Percentiles rank a stretch among this genome's conserved stretches.
Conservation (phyloP, 768 basidiomycete species). For the Boletus speciosus region DNA sequence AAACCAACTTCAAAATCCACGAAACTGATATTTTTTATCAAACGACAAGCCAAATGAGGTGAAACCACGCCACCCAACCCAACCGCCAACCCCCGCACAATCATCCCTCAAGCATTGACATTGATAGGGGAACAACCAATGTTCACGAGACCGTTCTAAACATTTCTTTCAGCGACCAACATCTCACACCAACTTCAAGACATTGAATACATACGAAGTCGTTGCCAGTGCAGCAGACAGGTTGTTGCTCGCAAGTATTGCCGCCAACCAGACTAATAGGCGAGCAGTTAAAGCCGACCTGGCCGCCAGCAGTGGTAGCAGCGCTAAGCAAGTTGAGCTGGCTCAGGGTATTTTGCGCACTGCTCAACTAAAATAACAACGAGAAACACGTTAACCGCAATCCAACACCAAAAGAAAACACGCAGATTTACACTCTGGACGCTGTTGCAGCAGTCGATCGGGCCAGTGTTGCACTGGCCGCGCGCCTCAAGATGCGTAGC, state of each 20-base stretch:
- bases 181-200: background rate
- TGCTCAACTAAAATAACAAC: background rate
- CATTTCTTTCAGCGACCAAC: background rate
- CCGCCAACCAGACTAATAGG: background rate
- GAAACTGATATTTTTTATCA: background rate
- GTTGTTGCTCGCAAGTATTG: background rate
- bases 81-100: background rate
- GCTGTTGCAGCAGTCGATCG: constrained; percentile 9
- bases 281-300: background rate
- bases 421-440: background rate
- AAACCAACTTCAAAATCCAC: background rate
- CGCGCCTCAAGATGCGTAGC: constrained; percentile 5
- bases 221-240: constrained; percentile 9
- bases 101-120: background rate
- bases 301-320: background rate
- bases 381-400: background rate
- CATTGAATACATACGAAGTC: background rate
- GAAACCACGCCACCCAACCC: background rate
- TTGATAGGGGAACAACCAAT: background rate
- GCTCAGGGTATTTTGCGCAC: background rate
- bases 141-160: background rate
- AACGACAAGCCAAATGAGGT: background rate
- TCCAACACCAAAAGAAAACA: no score
- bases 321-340: background rate
- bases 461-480: constrained; percentile 7